Conservation (phyloP, 1,284 basidiomycete genomes). For the Ceratobasidium sp. region DNA sequence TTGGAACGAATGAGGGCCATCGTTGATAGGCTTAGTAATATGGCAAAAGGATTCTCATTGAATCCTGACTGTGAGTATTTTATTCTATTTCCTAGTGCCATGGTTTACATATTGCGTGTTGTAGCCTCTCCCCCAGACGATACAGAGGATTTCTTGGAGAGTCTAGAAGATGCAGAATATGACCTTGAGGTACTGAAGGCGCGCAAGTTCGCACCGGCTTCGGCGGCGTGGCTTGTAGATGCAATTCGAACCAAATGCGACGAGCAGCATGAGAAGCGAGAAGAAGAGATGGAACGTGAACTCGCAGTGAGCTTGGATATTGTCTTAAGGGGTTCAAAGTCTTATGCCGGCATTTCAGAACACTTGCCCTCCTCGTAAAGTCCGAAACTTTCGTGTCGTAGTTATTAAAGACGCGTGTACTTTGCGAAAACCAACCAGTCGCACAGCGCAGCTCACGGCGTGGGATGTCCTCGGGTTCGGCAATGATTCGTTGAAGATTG, state of each 20-base stretch:
- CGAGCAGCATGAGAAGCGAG: constrained; percentile 63
- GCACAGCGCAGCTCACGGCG: constrained; percentile 79
- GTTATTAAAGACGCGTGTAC: constrained; percentile 76
- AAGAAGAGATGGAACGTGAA: constrained; percentile 73
- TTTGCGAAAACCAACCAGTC: constrained; percentile 61
- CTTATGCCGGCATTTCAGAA: constrained; percentile 57
- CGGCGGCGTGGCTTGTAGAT: constrained; percentile 69
- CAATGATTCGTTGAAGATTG: constrained; percentile 67
- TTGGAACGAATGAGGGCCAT: constrained; percentile 61
- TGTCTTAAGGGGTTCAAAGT: not conserved
- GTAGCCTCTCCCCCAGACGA: constrained; percentile 65
- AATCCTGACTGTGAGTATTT: constrained; percentile 60
- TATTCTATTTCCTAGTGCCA: not conserved
- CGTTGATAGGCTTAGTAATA: constrained; percentile 66
- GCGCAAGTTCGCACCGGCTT: constrained; percentile 53
- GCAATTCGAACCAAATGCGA: constrained; percentile 65
- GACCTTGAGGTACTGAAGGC: constrained; percentile 51
- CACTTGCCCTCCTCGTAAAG: constrained; percentile 78
- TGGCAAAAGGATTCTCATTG: constrained; percentile 58
- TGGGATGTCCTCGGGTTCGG: constrained; percentile 78
- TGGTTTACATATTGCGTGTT: constrained; percentile 17
- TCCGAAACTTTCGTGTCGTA: constrained; percentile 83
- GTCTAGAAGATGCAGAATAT: constrained; percentile 64
- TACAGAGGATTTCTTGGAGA: constrained; percentile 73
- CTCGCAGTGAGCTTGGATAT: constrained; percentile 64